Evolutionary conservation across 805 yeast species (phyloP).

Genomic region (Scheffersomyces amazonensis): DNA sequence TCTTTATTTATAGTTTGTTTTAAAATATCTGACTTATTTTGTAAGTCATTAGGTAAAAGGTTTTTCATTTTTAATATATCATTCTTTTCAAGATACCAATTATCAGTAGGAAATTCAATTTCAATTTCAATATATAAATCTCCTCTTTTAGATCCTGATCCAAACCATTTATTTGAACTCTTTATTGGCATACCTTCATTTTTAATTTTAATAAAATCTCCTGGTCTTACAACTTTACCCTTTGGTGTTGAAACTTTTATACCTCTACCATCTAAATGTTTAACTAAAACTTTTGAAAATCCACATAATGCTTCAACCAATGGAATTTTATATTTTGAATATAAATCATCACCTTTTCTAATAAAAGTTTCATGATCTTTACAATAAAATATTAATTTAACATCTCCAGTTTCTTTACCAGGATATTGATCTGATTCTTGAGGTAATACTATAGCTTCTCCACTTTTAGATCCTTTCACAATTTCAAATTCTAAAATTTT

Average conservation of each 20-base stretch:
- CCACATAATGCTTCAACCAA: slow-evolving; percentile 86
- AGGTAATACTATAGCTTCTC: slow-evolving; percentile 57
- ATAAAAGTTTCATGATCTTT: slow-evolving; percentile 47
- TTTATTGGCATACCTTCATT: slow-evolving; percentile 84
- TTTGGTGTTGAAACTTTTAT: slow-evolving; percentile 61
- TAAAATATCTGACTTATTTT: slow-evolving; percentile 18
- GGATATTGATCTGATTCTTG: slow-evolving; percentile 79
- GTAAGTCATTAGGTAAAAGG: slow-evolving; percentile 46
- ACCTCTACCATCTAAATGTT: slow-evolving; percentile 79
- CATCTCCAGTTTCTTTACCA: slow-evolving; percentile 75
- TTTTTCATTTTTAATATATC: slow-evolving; percentile 56
- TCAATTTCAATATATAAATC: slow-evolving; percentile 68
- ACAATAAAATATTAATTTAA: slow-evolving; percentile 58
- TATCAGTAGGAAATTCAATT: slow-evolving; percentile 79
- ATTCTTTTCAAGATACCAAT: slow-evolving; percentile 76
- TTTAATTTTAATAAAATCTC: slow-evolving; percentile 58
- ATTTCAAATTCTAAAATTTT: slow-evolving; percentile 76
- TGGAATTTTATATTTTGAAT: slow-evolving; percentile 56
- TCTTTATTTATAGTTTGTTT: slow-evolving; percentile 22
- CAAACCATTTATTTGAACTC: slow-evolving; percentile 27
- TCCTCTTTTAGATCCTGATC: slow-evolving; percentile 44
- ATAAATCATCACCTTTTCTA: slow-evolving; percentile 63
- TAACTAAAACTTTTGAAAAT: slow-evolving; percentile 58
- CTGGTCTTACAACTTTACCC: slow-evolving; percentile 82
- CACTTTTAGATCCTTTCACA: slow-evolving; percentile 64